Base-by-base conservation (phyloP, 2,329 filamentous ascomycete species). In the Stemphylium beticola region DNA sequence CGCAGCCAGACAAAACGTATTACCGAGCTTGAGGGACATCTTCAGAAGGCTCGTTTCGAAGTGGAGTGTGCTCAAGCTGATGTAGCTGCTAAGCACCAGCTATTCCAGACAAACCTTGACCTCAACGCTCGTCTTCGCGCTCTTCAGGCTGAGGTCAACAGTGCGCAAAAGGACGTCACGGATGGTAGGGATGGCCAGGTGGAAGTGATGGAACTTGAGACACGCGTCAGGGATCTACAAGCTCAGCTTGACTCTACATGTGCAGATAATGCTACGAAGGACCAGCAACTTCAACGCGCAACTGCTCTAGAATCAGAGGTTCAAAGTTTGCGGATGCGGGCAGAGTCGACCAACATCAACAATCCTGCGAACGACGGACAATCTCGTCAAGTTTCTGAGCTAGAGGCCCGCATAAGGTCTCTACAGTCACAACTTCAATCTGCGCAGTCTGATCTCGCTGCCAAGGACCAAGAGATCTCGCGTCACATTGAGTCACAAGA, bases 391-490 rank as follows among this genome's bases (percentile, higher is more conserved):
- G 22, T 29, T n/a, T 33, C 24, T 9, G 53, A 60, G 9, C 39
- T 59, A 5, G 44, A 55, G 6, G 42, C 31, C 12, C 53, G 40
- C 3, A 57, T 59, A 12, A 34, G 40, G 10, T 45, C 40, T 3
- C 18, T 54, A 1, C 62, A 68, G 29, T 46, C 48, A 4, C 69
- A 73, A 44, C 58, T 71, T 6, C 64, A 66, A 15, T 50, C 62
- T 2, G 56, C 53, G 14, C 64, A 62, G 14, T 48, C 45, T 4
- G 61, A 70, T 20, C 41, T 66, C 9, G 50, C 47, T 6, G 37
- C 57, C 2, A 74, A 71, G 51, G 66, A 73, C 18, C 58, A 66
- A 17, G 48, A 71, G n/a, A 47, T 71, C 4, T 43, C 65, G 2
- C 61, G 56, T 14, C 55, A 62, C 10, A 65, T 67, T 7, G 59